Base-by-base conservation (phyloP, 2,329 filamentous ascomycete genomes). In the Colletotrichum incanum region DNA sequence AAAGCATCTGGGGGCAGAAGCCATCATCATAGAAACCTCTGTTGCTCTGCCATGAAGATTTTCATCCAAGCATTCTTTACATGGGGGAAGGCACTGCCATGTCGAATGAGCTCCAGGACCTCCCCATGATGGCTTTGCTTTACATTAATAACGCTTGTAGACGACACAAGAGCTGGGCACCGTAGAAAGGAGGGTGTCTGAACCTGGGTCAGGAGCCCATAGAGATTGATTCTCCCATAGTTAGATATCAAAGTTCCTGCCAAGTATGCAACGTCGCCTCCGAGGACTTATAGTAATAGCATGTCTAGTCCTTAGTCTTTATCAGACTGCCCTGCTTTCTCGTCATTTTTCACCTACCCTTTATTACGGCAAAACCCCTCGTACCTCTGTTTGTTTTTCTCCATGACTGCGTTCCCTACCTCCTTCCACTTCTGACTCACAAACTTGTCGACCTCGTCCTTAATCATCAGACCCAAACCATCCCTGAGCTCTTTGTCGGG, bases 401-500 rank as follows among this genome's bases (percentile, higher is more conserved):
- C 58, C 9, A 52, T 49, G 39, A 50, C 68, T 18, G 49, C 43
- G 5, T 47, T 31, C 1, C 59, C 70, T 14, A 72, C 37, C 8
- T 6, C 60, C 5, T 65, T 47, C 31, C 28, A 43, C 2, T 60
- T 39, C 47, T 65, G 43, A 45, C 20, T 49, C 37, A 72, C 39
- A 39, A 70, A 54, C 7, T 39, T 54, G 23, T 66, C 56, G 39
- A 41, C 18, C 18, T 50, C 39, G 49, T 62, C 56, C 28, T 49
- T 61, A 11, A 64, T 64, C 37, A 64, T 64, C 7, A 54, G 28
- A 14, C 50, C 50, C 45, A 58, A 23, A 18, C 62, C 50, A 4
- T 50, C 62, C n/a, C 50, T 45, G n/a, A 71, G 58, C 5, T 50
- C 47, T 12, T 39, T n/a, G 3, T 76, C 65, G 0, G 79, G 77